A percentile compares a stretch with the other conserved stretches of the same genome.
These are phyloP conservation scores for Elasticomyces elasticus DNA, from an alignment of 495 filamentous ascomycete species.

Conservation along the genomic window DNA sequence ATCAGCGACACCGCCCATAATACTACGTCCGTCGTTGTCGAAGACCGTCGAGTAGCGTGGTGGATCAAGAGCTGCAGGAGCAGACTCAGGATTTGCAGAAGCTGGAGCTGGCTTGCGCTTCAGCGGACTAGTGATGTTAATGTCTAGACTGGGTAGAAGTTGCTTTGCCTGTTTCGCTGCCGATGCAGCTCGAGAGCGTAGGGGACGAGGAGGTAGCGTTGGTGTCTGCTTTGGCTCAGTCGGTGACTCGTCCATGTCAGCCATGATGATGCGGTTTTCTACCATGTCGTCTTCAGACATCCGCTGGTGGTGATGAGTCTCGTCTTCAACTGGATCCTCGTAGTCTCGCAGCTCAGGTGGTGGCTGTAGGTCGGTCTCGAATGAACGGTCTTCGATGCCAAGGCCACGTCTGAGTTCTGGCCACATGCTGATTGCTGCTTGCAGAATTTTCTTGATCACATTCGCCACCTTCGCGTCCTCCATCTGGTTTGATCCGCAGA, in stretches of 20 bases:
- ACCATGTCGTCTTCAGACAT: conserved; percentile 2
- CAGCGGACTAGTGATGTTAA: not conserved
- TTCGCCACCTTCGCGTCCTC: conserved; percentile 40
- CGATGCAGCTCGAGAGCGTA: not conserved
- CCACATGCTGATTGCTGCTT: conserved; percentile 34
- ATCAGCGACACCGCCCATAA: conserved; percentile 20
- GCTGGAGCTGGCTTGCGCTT: conserved; percentile 31
- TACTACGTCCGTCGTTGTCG: conserved; percentile 11
- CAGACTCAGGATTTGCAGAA: not conserved
- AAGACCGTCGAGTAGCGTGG: conserved; percentile 28
- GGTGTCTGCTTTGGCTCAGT: conserved; percentile 15
- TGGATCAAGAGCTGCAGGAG: conserved; percentile 14
- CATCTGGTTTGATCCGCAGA: conserved; percentile 36
- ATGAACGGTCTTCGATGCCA: conserved; percentile 15
- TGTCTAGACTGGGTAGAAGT: not conserved
- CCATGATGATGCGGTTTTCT: conserved; percentile 26
- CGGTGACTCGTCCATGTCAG: conserved; percentile 26
- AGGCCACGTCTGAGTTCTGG: conserved; percentile 28
- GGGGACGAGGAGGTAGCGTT: conserved; percentile 18
- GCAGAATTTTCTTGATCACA: conserved; percentile 35
- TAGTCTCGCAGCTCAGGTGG: conserved; percentile 29
- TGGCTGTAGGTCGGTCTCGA: conserved; percentile 24
- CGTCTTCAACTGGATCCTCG: conserved; percentile 33
- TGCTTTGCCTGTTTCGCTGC: not conserved
- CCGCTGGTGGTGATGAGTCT: conserved; percentile 1